A percentile compares a stretch with the other conserved stretches of the same genome.
These are phyloP conservation scores for Tolypocladium ovalisporum DNA, from an alignment of 2,329 filamentous ascomycete species.

Conservation along the genomic window DNA sequence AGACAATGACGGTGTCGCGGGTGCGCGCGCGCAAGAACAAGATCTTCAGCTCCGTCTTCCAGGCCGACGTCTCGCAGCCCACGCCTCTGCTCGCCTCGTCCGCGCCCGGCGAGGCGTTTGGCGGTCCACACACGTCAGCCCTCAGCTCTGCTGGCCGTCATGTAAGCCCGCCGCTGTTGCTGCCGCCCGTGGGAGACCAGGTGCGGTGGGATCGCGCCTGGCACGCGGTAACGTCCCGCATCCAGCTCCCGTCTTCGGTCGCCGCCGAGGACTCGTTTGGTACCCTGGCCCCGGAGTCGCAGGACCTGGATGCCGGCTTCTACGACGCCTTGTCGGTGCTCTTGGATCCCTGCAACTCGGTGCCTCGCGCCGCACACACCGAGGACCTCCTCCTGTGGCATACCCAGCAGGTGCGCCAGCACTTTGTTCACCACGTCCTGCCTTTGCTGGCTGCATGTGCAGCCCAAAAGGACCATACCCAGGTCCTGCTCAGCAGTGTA, in stretches of 20 bases:
- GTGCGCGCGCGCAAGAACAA: constrained; percentile 36
- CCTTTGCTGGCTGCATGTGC: constrained; percentile 41
- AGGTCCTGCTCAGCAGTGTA: constrained; percentile 40
- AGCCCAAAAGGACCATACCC: constrained; percentile 27
- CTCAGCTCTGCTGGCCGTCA: constrained; percentile 9
- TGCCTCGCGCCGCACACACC: constrained; percentile 39
- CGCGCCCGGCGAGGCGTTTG: constrained; percentile 34
- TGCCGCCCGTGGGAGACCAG: constrained; percentile 32
- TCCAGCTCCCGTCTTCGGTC: constrained; percentile 45
- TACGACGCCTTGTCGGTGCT: constrained; percentile 41
- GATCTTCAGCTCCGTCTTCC: constrained; percentile 46
- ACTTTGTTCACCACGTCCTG: constrained; percentile 49
- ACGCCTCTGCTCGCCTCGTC: constrained; percentile 31
- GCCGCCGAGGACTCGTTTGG: constrained; percentile 44
- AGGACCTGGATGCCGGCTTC: constrained; percentile 33
- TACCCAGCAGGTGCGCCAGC: constrained; percentile 46
- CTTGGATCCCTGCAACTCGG: constrained; percentile 31
- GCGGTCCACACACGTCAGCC: constrained; percentile 18
- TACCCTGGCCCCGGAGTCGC: constrained; percentile 30
- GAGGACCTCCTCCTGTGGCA: constrained; percentile 51
- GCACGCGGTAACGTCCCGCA: constrained; percentile 47
- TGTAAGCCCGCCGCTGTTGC: constrained; percentile 8
- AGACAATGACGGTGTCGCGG: constrained; percentile 27
- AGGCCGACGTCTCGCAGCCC: constrained; percentile 36
- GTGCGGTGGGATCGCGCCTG: constrained; percentile 50